phyloP scores from a whole-genome alignment of 257 asterid species.

The Nyctanthes arbortristis region DNA sequence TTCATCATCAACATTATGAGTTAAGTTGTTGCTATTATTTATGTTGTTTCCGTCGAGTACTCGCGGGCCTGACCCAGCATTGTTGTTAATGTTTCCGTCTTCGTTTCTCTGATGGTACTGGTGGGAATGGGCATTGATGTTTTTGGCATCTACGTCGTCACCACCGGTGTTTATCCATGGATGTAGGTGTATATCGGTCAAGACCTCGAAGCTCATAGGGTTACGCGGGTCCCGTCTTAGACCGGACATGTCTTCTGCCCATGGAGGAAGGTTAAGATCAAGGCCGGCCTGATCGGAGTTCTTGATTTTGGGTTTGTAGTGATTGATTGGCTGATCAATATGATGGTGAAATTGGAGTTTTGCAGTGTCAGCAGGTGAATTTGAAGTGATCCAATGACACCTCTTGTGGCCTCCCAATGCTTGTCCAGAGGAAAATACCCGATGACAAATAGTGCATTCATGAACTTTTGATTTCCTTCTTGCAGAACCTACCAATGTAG shows the following conservation, averaged over 20 bases:
- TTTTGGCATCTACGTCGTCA: constrained; percentile 4
- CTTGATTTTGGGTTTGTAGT: constrained; percentile 17
- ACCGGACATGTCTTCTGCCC: constrained; percentile 47
- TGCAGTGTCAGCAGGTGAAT: constrained; percentile 40
- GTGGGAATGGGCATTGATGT: not conserved
- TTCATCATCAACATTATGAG: constrained; percentile 51
- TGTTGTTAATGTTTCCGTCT: not conserved
- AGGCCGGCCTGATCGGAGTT: constrained; percentile 40
- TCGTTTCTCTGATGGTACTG: constrained; percentile 5
- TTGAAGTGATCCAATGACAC: constrained; percentile 90
- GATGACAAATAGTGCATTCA: constrained; percentile 91
- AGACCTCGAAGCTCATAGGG: constrained; percentile 64
- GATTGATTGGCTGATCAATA: constrained; percentile 13
- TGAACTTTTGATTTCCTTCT: constrained; percentile 71
- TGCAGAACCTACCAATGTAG: constrained; percentile 43
- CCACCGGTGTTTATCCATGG: constrained; percentile 34
- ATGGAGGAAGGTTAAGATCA: constrained; percentile 81
- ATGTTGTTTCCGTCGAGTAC: constrained; percentile 4
- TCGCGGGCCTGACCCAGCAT: not conserved
- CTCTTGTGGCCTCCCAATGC: constrained; percentile 97
- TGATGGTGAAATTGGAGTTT: constrained; percentile 49
- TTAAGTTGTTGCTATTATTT: constrained; percentile 13
- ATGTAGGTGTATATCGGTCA: constrained; percentile 60
- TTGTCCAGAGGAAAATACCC: constrained; percentile 82
- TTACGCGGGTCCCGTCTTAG: constrained; percentile 53